Evolutionary conservation across 78 protist genomes (phyloP).

Genomic region (Monocercomonoides exilis): DNA sequence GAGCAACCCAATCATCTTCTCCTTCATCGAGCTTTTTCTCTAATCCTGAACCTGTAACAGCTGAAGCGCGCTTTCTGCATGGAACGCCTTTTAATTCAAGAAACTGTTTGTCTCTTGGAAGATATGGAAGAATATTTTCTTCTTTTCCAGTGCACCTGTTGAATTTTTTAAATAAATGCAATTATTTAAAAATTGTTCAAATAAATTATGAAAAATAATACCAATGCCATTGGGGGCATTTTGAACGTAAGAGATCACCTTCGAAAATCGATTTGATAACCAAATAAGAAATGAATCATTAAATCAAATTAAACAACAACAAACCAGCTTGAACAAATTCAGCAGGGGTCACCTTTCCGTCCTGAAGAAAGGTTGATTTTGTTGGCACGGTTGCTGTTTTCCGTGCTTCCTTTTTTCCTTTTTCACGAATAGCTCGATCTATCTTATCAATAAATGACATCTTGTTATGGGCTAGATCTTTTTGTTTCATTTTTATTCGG

Average conservation of each 20-base stretch:
- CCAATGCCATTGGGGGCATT: too few relatives aligned
- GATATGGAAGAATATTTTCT: not conserved
- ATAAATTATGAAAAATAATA: too few relatives aligned
- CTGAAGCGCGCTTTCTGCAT: not conserved
- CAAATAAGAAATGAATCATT: too few relatives aligned
- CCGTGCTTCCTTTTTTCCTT: not conserved
- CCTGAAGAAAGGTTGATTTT: not conserved
- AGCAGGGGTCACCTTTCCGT: not conserved
- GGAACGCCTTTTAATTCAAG: not conserved
- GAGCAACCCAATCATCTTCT: not conserved
- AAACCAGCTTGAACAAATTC: not conserved
- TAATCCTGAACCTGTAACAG: not conserved
- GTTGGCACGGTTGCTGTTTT: not conserved
- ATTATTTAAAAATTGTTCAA: too few relatives aligned
- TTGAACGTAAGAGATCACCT: too few relatives aligned
- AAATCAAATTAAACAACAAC: too few relatives aligned
- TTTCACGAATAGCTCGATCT: not conserved
- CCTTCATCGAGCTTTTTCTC: not conserved
- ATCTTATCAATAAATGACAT: too few relatives aligned
- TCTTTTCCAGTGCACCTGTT: too few relatives aligned
- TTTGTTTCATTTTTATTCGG: too few relatives aligned
- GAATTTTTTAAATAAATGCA: too few relatives aligned
- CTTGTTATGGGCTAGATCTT: too few relatives aligned
- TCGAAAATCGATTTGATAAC: too few relatives aligned
- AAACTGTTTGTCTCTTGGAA: not conserved